Evolutionary conservation across 2,329 filamentous ascomycete species (phyloP).

Genomic region (Talaromyces sp.): DNA sequence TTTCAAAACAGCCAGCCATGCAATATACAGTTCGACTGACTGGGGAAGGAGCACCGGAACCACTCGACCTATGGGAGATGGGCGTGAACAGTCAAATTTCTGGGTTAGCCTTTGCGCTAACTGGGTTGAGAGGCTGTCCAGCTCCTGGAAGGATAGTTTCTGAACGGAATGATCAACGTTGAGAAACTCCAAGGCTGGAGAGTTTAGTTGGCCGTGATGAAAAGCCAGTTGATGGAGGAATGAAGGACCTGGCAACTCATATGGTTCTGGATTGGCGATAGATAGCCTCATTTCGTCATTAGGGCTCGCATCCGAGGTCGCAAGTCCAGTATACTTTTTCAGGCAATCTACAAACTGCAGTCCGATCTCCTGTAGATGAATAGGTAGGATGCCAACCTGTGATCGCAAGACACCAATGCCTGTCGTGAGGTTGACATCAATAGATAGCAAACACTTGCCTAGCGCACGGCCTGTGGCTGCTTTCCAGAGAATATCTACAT

Average conservation of each 20-base stretch:
- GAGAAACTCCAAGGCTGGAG: conserved; percentile 63
- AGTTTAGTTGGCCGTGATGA: conserved; percentile 28
- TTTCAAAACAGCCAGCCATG: conserved; percentile 73
- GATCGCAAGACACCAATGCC: conserved; percentile 28
- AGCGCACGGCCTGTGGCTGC: background rate
- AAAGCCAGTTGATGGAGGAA: conserved; percentile 64
- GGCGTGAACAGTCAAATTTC: conserved; percentile 25
- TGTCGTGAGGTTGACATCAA: conserved; percentile 24
- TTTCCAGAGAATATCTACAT: background rate
- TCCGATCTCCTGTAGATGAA: conserved; percentile 29
- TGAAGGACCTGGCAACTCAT: conserved; percentile 51
- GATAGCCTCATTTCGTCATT: conserved; percentile 41
- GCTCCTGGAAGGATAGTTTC: conserved; percentile 58
- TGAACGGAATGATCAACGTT: conserved; percentile 46
- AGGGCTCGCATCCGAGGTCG: conserved; percentile 17
- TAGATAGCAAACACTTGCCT: conserved; percentile 22
- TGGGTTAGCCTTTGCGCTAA: conserved; percentile 53
- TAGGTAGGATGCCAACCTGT: conserved; percentile 23
- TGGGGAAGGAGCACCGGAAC: conserved; percentile 77
- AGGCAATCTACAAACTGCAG: conserved; percentile 29
- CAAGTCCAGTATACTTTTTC: conserved; percentile 22
- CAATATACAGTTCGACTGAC: conserved; percentile 71
- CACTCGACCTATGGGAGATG: conserved; percentile 37
- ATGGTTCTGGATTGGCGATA: conserved; percentile 57
- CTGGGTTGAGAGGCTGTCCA: conserved; percentile 57